Percentiles rank a stretch among this genome's conserved stretches.
phyloP scores from a whole-genome alignment of 73 alveolate species.

The Paramecium sonneborni region DNA sequence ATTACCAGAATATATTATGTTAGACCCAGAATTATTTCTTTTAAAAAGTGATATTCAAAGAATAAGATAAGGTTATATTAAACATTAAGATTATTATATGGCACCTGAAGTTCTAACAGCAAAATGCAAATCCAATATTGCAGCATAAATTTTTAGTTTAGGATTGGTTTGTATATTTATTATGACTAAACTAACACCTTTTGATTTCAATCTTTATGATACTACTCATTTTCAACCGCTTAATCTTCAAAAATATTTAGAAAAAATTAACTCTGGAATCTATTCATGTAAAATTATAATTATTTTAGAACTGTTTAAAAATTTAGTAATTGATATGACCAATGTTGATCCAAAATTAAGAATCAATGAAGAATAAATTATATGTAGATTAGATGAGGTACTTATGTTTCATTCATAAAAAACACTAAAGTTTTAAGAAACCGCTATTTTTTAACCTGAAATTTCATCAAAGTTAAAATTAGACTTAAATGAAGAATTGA shows the following conservation, averaged over 20 bases:
- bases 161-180: constrained; percentile 13
- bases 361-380: neutral
- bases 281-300: neutral
- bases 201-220: neutral
- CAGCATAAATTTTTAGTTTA: neutral
- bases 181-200: neutral
- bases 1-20: neutral
- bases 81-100: constrained; percentile 13
- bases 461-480: neutral
- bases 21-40: constrained; percentile 11
- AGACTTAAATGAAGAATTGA: neutral
- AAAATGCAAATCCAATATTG: neutral
- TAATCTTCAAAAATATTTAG: neutral
- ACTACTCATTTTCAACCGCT: neutral
- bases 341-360: neutral
- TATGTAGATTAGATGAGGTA: neutral
- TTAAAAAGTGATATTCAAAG: neutral
- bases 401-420: neutral
- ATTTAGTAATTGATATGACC: neutral
- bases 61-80: neutral
- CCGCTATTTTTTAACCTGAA: neutral
- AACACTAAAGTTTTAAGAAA: neutral
- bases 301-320: neutral
- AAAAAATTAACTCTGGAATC: neutral
- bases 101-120: constrained; percentile 23